Conservation (phyloP, 1,139 yeast genomes). For the Yamadazyma siamensis region DNA sequence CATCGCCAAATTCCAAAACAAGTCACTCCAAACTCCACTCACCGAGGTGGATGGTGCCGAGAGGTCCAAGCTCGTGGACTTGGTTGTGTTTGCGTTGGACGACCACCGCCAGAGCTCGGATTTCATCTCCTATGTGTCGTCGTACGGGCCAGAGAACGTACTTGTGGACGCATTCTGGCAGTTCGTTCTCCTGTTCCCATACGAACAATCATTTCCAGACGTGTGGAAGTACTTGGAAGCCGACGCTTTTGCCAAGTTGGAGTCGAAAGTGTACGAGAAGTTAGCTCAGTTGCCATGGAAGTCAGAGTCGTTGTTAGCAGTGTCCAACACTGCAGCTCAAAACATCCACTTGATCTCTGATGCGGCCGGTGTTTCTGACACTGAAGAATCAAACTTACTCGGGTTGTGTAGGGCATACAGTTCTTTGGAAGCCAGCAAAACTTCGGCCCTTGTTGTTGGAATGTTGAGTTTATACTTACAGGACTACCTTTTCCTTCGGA, state of each 20-base stretch:
- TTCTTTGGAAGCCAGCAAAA: background rate
- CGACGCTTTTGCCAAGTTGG: conserved; percentile 9
- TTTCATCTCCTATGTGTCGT: conserved; percentile 6
- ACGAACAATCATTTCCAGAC: background rate
- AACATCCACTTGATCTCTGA: conserved; percentile 32
- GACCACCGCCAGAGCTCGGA: conserved; percentile 2
- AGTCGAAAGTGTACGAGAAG: conserved; percentile 10
- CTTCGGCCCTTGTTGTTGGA: conserved; percentile 6
- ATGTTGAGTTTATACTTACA: conserved; percentile 25
- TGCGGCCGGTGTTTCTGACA: conserved; percentile 1
- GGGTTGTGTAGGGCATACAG: conserved; percentile 6
- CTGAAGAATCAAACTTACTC: conserved; percentile 5
- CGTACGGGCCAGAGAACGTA: conserved; percentile 1
- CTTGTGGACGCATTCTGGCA: conserved; percentile 15
- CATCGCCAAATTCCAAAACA: conserved; percentile 4
- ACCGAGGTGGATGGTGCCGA: background rate
- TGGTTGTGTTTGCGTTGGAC: conserved; percentile 4
- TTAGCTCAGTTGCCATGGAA: conserved; percentile 10
- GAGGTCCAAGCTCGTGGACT: background rate
- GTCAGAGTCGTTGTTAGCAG: conserved; percentile 23
- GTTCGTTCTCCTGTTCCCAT: conserved; percentile 9
- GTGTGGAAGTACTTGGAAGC: conserved; percentile 1
- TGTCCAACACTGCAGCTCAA: conserved; percentile 45
- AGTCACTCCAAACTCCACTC: background rate
- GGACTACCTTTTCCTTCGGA: conserved; percentile 22